phyloP scores from a whole-genome alignment of 768 basidiomycete species.

The Tulasnella sp. region DNA sequence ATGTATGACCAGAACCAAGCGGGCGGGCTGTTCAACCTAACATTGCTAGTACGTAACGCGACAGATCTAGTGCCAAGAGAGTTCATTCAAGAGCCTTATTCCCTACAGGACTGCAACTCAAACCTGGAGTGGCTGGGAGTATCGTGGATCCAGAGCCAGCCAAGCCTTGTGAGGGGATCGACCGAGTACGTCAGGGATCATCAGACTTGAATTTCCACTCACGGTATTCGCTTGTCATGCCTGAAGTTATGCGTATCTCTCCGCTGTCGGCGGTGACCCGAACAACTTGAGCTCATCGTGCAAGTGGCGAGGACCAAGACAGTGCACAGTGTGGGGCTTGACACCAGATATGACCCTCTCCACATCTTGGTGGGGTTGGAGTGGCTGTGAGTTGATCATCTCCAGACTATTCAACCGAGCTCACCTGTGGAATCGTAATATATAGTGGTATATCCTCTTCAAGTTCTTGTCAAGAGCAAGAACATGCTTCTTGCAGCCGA shows the following conservation, averaged over 20 bases:
- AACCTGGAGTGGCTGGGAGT: not conserved
- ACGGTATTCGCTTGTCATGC: not conserved
- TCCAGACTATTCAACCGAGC: not conserved
- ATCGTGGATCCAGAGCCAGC: not conserved
- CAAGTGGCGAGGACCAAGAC: not conserved
- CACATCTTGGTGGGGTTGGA: not conserved
- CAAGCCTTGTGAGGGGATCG: not conserved
- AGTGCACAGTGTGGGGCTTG: not conserved
- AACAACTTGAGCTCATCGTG: not conserved
- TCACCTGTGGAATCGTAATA: not conserved
- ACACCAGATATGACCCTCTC: not conserved
- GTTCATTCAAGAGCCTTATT: not conserved
- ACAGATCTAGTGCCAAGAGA: not conserved
- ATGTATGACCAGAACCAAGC: conserved; percentile 1
- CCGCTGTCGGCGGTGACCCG: not conserved
- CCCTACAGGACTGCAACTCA: not conserved
- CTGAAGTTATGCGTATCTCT: not conserved
- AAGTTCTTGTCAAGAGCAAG: not conserved
- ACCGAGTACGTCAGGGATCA: not conserved
- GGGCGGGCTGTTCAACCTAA: not conserved
- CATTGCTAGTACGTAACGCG: not conserved
- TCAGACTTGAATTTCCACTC: not conserved
- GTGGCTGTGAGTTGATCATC: not conserved
- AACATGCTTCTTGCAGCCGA: not conserved
- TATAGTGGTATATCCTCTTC: not conserved